Evolutionary conservation across 371 early-diverging fungal genomes (phyloP).

Genomic region (Mucor circinelloides): DNA sequence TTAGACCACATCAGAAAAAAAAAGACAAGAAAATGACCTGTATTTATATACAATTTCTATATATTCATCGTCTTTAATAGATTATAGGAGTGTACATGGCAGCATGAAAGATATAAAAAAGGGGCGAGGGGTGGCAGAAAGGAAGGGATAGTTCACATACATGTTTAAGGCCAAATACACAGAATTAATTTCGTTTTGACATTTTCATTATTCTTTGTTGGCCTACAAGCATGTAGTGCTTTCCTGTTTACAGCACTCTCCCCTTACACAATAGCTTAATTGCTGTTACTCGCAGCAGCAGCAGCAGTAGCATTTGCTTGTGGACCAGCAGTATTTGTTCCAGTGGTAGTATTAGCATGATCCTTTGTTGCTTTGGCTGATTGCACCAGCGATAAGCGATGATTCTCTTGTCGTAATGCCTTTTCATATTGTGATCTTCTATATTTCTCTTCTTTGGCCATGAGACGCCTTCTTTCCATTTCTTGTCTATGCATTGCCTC

Average conservation of each 20-base stretch:
- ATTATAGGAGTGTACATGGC: not conserved
- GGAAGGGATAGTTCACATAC: not conserved
- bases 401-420: constrained; percentile 6
- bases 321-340: not conserved
- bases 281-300: not conserved
- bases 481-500: constrained; percentile 6
- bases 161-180: not conserved
- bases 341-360: not conserved
- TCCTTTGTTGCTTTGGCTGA: not conserved
- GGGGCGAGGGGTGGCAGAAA: not conserved
- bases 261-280: not conserved
- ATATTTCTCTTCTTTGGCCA: constrained; percentile 9
- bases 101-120: not conserved
- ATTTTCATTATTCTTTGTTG: constrained; percentile 10
- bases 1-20: not conserved
- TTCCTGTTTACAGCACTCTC: not conserved
- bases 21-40: not conserved
- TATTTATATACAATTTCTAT: constrained; percentile 3
- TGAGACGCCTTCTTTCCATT: constrained; percentile 2
- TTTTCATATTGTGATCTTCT: constrained; percentile 8
- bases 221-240: not conserved
- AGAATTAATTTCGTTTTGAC: not conserved
- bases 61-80: not conserved
- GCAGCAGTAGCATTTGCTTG: not conserved
- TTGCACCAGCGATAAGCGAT: not conserved